A percentile compares a stretch with the other conserved stretches of the same genome.
Conservation (phyloP, 2,329 filamentous ascomycete species). For the Sporothrix protearum region DNA sequence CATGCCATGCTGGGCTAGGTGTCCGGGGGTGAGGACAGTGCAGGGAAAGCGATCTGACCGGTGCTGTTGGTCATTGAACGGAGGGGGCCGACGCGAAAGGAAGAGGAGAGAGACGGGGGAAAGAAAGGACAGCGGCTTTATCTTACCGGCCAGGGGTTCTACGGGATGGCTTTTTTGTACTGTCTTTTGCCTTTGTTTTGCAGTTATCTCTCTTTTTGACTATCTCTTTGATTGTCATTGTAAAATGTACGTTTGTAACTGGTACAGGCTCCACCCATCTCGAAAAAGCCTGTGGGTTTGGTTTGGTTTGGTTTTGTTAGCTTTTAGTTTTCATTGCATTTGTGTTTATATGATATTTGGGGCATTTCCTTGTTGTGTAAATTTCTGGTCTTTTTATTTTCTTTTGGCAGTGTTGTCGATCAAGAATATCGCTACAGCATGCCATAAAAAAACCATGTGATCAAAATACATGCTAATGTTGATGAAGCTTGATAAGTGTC, state of each 20-base stretch:
- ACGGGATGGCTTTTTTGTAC: background rate
- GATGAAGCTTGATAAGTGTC: background rate
- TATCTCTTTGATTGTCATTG: background rate
- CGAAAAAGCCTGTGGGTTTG: background rate
- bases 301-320: background rate
- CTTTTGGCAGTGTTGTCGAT: background rate
- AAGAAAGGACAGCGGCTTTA: background rate
- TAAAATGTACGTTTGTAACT: background rate
- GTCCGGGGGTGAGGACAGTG: background rate
- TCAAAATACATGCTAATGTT: background rate
- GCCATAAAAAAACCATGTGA: background rate
- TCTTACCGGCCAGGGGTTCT: constrained; percentile 8
- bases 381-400: background rate
- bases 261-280: background rate
- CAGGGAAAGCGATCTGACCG: background rate
- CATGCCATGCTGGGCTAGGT: constrained; percentile 52
- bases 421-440: too few relatives aligned
- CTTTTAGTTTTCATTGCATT: background rate
- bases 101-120: background rate
- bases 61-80: background rate
- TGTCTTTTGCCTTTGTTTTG: background rate
- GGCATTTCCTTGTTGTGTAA: background rate
- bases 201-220: constrained; percentile 5
- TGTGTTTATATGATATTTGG: background rate
- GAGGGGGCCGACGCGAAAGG: background rate